Conservation (phyloP, 2,329 filamentous ascomycete genomes). For the Beauveria varroae region DNA sequence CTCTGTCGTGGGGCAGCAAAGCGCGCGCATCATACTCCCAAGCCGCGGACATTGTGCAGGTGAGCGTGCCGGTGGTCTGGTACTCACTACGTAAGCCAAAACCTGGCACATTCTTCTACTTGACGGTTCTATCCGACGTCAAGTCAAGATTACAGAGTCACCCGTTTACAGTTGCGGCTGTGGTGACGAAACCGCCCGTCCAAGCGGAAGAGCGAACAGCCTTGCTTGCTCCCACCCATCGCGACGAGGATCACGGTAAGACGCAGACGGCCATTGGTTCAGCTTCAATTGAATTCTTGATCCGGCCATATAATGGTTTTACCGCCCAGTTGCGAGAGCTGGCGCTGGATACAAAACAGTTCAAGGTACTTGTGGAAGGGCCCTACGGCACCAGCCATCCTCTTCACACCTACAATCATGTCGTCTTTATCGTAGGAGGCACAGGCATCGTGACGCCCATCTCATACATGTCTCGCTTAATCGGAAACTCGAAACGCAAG, state of each 20-base stretch:
- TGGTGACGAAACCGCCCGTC: conserved; percentile 12
- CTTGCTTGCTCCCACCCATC: conserved; percentile 20
- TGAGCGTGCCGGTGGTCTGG: conserved; percentile 28
- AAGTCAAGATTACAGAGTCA: conserved; percentile 39
- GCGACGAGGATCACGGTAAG: background rate
- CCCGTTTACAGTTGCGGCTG: conserved; percentile 38
- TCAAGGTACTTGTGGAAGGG: conserved; percentile 35
- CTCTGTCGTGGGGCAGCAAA: conserved; percentile 27
- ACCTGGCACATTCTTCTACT: conserved; percentile 38
- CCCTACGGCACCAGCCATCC: conserved; percentile 36
- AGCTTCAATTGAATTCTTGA: conserved; percentile 30
- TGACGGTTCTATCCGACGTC: conserved; percentile 32
- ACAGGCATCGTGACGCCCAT: conserved; percentile 38
- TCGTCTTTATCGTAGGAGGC: conserved; percentile 37
- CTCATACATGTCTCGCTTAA: conserved; percentile 27
- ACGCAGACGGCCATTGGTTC: background rate
- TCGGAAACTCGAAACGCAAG: conserved; percentile 1
- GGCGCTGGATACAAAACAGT: conserved; percentile 20
- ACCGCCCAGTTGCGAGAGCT: conserved; percentile 29
- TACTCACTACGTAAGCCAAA: conserved; percentile 22
- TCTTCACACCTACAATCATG: conserved; percentile 29
- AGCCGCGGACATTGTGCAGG: conserved; percentile 33
- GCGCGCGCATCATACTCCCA: conserved; percentile 28
- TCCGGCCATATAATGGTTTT: conserved; percentile 38
- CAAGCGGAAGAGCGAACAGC: conserved; percentile 25